Conservation (phyloP, 371 early-diverging fungal genomes). For the Zancudomyces culisetae region DNA sequence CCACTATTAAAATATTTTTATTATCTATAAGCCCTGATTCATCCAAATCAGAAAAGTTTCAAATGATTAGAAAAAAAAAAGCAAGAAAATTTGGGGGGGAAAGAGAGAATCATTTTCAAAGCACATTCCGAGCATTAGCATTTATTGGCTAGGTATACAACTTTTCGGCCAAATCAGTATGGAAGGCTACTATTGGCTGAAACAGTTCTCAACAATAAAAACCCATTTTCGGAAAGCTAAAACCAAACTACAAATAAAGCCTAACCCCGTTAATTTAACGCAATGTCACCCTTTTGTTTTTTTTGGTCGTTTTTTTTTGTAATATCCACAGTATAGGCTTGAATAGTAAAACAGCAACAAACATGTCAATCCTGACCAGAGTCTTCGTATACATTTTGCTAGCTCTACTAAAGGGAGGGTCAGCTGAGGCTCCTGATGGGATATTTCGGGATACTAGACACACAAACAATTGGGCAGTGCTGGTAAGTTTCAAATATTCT, state of each 20-base stretch:
- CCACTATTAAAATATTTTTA: no score
- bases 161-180: no score
- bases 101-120: neutral
- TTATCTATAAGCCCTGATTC: no score
- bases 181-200: no score
- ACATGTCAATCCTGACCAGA: no score
- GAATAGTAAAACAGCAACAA: neutral
- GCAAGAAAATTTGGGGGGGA: neutral
- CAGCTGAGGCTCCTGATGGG: conserved; percentile 19
- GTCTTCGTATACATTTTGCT: no score
- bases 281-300: neutral
- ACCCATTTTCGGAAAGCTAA: no score
- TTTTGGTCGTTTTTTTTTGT: neutral
- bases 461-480: conserved; percentile 95
- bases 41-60: neutral
- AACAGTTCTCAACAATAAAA: no score
- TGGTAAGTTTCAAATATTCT: conserved; percentile 31
- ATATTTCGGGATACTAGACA: conserved; percentile 44
- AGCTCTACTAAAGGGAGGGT: no score
- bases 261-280: no score
- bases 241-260: no score
- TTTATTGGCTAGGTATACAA: no score
- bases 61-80: neutral
- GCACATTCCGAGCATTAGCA: neutral
- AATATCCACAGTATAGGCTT: neutral